Evolutionary conservation across 1,139 yeast species (phyloP), one percentile per base, ranked within the genome.

Genomic region (Geotrichum aggregatum): DNA sequence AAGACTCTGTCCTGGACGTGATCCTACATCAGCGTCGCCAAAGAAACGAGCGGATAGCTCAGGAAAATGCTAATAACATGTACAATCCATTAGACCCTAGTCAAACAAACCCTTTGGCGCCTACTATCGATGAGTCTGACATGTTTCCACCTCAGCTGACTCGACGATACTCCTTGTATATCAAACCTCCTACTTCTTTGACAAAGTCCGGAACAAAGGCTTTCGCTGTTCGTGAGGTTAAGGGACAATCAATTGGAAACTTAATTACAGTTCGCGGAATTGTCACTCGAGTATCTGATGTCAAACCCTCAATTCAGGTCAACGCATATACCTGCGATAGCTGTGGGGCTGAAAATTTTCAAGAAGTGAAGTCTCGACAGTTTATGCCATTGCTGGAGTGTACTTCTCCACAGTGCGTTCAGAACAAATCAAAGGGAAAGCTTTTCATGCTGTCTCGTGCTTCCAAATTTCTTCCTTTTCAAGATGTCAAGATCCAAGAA

Each of bases 251-350:
- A 58, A 77, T 94, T 50, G 99, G 99, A 42, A 83, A 85, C 61
- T 77, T 87, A 59, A 85, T 94, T 62, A 91, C 97, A 0, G 85
- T 91, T 3, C 76, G 96, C 60, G 99, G 98, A 50, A 92, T 94
- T 60, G 89, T 92, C 47, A 92, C 98, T 14, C 78, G 98, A 61
- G 97, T 91, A 2, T 84, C 96, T 1, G 98, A 94, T 67, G 98
- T 94, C 47, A 92, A 91, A 69, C 99, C 99, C 4, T 77, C 88
- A 6, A 88, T 92, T 7, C 76, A 80, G 58, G 97, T 92, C 54
- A 88, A 86, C 62, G 98, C 98, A 0, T 94, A 92, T 67, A 87
- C 98, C 3, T 94, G 99, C 72, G 98, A 94, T 68, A 86, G 87
- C 63, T 94, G 99, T 75, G 99, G 98, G 45, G 85, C 80, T 67